Base-by-base conservation (phyloP, 1,284 basidiomycete genomes). In the Tilletia indica region DNA sequence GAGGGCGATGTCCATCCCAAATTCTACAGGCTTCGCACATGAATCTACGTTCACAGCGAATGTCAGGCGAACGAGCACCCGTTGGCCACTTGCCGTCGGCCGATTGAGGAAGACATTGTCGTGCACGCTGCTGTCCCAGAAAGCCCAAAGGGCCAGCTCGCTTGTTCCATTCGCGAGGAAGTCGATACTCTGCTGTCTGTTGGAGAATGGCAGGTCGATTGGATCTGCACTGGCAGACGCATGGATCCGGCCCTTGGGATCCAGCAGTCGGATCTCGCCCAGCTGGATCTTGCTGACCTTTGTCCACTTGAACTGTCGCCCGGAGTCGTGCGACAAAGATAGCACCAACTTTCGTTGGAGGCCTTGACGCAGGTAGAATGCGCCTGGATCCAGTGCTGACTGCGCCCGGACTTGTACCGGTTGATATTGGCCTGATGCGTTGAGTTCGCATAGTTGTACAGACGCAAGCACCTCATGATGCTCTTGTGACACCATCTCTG, bases 111-210 rank as follows among this genome's bases (percentile, higher is more conserved):
- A 87, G 19, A 90, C 85, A 3, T 93, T 94, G 79, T 94, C 91
- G 85, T 98, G 96, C 5, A 93, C 87, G 72, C 93, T 93, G 2
- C 93, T 93, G 85, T 99, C 97, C 96, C 96, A 99, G 90, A 91
- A 39, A 9, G 80, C 74, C 80, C 80, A 82, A 3, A 78, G 68
- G 0, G 34, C 14, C 47, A 82, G 67, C 39, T 74, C 67, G 68
- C 74, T 76, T 3, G 78, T 81, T 4, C 80, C 80, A 63, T 82
- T 78, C 68, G 71, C 38, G 14, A 61, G 67, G 69, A 78, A 82
- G 36, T 76, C 74, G 14, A 80, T 34, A 39, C 61, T 70, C 67
- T 82, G 80, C 72, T 81, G 80, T 61, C 76, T 78, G 21, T 45
- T 6, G 1, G 80, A 79, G 16, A 68, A 68, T 51, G 77, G 74